phyloP scores from a whole-genome alignment of 306 rosid species.

The Vigna unguiculata region DNA sequence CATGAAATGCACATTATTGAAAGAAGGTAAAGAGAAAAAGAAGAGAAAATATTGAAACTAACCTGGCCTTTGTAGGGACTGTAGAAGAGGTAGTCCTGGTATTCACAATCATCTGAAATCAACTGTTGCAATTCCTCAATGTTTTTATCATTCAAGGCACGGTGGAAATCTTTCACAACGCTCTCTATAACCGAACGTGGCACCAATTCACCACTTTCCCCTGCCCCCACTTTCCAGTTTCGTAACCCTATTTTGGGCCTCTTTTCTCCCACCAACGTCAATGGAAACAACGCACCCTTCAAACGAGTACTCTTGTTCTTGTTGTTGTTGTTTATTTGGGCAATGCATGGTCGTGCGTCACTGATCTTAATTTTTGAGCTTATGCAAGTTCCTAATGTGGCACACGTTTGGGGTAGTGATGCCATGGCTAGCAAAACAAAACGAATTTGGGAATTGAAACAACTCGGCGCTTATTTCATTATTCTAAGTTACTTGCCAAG shows the following conservation, averaged over 20 bases:
- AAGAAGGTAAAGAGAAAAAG: neutral
- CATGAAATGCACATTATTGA: too few species aligned
- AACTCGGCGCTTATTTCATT: neutral
- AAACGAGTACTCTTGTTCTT: neutral
- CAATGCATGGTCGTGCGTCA: constrained; percentile 22
- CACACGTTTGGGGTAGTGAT: constrained; percentile 42
- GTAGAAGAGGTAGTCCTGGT: constrained; percentile 55
- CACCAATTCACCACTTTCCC: constrained; percentile 33
- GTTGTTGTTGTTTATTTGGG: constrained; percentile 34
- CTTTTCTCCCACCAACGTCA: constrained; percentile 7
- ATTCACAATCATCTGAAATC: constrained; percentile 46
- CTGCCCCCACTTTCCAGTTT: constrained; percentile 51
- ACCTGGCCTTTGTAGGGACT: constrained; percentile 41
- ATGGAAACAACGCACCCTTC: constrained; percentile 15
- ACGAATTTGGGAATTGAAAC: neutral
- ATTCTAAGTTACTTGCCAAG: constrained; percentile 4
- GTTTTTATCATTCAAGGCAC: constrained; percentile 48
- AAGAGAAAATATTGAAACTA: constrained; percentile 29
- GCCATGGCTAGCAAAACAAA: constrained; percentile 44
- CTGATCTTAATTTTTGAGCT: neutral
- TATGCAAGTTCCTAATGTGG: constrained; percentile 20
- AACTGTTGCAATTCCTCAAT: constrained; percentile 43
- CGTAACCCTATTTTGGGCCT: neutral
- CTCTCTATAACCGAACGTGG: constrained; percentile 34
- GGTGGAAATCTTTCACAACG: constrained; percentile 43